Base-by-base conservation (phyloP, 352 stramenopile species). In the Pythium volutum region DNA sequence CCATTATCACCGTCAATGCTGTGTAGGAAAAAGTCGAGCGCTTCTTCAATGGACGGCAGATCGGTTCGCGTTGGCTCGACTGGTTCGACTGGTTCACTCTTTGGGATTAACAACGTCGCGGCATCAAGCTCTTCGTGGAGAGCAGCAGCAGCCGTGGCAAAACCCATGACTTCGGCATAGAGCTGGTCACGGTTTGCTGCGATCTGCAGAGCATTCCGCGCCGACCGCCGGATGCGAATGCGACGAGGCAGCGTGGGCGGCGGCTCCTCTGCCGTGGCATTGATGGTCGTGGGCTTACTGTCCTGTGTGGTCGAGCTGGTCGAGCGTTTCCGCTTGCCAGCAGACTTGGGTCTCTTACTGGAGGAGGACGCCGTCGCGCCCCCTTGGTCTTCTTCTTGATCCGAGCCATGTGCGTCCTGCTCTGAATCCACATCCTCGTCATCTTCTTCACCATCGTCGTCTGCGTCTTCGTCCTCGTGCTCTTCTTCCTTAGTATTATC, bases 31-130 rank as follows among this genome's bases (percentile, higher is more conserved):
- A 69, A 69, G 38, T 69, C 62, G 43, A 69, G 62, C 15, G 62
- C 62, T 58, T 69, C 62, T 51, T 69, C 62, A 39, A 69, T 69
- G 18, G 62, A 64, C 25, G 62, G 62, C 20, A 69, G 36, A n/a
- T 49, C 25, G 16, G 20, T 25, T 26, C 3, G 38, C 11, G 51
- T 29, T 1, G 51, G 41, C 52, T 56, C 53, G 41, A 33, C 51
- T 1, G 50, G 47, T n/a, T 64, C 57, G 38, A 59, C 41, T n/a
- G n/a, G n/a, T n/a, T n/a, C n/a, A n/a, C n/a, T n/a, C n/a, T n/a
- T n/a, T n/a, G n/a, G n/a, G n/a, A n/a, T n/a, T n/a, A n/a, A n/a
- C n/a, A n/a, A n/a, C n/a, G n/a, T n/a, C n/a, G n/a, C n/a, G n/a
- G n/a, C n/a, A n/a, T n/a, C n/a, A n/a, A n/a, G 15, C 15, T 58